Evolutionary conservation across 768 basidiomycete genomes (phyloP).

Genomic region (Russula brevipes): DNA sequence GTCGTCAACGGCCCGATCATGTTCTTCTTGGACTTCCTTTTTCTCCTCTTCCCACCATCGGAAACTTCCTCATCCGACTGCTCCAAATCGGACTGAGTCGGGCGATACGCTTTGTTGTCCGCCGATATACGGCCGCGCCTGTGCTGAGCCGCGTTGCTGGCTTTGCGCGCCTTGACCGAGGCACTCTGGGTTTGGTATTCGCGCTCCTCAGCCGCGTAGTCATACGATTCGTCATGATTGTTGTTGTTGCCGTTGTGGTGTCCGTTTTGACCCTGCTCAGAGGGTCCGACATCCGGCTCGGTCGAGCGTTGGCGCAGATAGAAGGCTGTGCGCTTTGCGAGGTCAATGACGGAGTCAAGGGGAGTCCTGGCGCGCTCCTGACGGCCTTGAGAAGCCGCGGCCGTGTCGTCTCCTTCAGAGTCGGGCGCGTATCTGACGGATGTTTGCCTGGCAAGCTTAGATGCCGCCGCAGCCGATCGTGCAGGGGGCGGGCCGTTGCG

Average conservation of each 20-base stretch:
- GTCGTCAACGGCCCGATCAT: slow-evolving; percentile 54
- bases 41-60: slow-evolving; percentile 48
- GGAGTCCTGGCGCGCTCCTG: slow-evolving; percentile 61
- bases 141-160: slow-evolving; percentile 31
- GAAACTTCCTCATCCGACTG: slow-evolving; percentile 54
- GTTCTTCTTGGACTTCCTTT: slow-evolving; percentile 45
- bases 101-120: slow-evolving; percentile 81
- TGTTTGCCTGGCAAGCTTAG: slow-evolving; percentile 48
- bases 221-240: slow-evolving; percentile 48
- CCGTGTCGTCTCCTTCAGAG: slow-evolving; percentile 43
- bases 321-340: slow-evolving; percentile 55
- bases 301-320: slow-evolving; percentile 60
- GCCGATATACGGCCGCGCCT: slow-evolving; percentile 60
- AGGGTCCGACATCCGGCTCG: slow-evolving; percentile 41
- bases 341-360: slow-evolving; percentile 53
- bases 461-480: slow-evolving; percentile 22
- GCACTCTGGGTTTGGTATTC: slow-evolving; percentile 41
- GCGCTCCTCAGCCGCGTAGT: slow-evolving; percentile 72
- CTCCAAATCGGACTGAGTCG: slow-evolving; percentile 59
- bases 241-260: slow-evolving; percentile 31
- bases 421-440: slow-evolving; percentile 61
- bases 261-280: slow-evolving; percentile 23
- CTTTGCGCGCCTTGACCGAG: slow-evolving; percentile 30
- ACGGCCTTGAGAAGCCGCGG: slow-evolving; percentile 40
- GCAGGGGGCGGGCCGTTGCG: slow-evolving; percentile 36